Evolutionary conservation across 805 yeast genomes (phyloP).

Genomic region (Monosporozyma aquatica): DNA sequence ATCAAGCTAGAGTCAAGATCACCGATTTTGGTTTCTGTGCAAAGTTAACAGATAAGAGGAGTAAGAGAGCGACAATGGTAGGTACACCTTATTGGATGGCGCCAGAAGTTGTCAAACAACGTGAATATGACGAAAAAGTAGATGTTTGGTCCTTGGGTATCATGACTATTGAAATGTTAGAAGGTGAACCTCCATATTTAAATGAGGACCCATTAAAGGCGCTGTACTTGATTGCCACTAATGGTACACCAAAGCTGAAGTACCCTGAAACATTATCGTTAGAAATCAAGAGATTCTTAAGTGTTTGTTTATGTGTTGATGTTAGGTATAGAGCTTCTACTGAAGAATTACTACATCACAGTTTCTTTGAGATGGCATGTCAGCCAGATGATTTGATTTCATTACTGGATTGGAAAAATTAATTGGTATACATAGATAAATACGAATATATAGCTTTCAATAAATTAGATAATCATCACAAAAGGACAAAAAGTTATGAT

Average conservation of each 20-base stretch:
- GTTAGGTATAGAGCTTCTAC: constrained; percentile 86
- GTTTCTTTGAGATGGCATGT: constrained; percentile 58
- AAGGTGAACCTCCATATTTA: constrained; percentile 96
- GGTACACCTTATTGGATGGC: constrained; percentile 99
- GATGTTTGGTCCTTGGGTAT: constrained; percentile 98
- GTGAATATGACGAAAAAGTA: constrained; percentile 93
- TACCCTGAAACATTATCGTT: constrained; percentile 76
- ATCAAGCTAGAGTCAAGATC: constrained; percentile 77
- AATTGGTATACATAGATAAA: constrained; percentile 1
- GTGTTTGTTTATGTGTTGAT: constrained; percentile 90
- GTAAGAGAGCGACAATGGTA: constrained; percentile 95
- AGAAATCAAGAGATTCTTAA: constrained; percentile 74
- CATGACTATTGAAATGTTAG: constrained; percentile 97
- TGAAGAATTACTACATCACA: constrained; percentile 73
- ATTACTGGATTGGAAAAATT: constrained; percentile 44
- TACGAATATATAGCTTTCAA: not conserved
- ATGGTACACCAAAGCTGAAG: constrained; percentile 92
- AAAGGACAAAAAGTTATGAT: too few species aligned
- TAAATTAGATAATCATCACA: too few species aligned
- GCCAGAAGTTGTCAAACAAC: constrained; percentile 93
- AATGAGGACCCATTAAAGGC: constrained; percentile 96
- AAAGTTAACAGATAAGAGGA: constrained; percentile 70
- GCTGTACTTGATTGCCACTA: constrained; percentile 85
- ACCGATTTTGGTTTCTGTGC: constrained; percentile 99
- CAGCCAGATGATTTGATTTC: constrained; percentile 49